phyloP scores from a whole-genome alignment of 164 flowering plant genomes.

The Umbilicus rupestris region DNA sequence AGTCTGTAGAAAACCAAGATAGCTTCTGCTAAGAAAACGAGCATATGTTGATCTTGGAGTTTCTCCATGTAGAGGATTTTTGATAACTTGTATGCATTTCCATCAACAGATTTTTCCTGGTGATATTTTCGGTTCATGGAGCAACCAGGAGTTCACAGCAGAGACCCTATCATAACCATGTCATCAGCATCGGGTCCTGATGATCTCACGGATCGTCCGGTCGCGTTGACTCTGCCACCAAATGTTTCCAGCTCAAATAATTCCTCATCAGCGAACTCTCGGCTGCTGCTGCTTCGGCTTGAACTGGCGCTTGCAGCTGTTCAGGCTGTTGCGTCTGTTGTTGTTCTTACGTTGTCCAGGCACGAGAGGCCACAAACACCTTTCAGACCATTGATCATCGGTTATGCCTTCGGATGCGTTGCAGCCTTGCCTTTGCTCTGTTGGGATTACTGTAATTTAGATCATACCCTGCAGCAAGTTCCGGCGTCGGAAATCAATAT shows the following conservation, averaged over 20 bases:
- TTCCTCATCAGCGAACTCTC: not conserved
- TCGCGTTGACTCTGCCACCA: not conserved
- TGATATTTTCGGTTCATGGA: not conserved
- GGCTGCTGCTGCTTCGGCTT: not conserved
- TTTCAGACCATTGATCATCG: not conserved
- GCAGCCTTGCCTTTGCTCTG: not conserved
- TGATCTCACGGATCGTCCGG: not conserved
- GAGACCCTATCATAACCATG: not conserved
- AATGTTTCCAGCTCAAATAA: not conserved
- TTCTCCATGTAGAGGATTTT: not conserved
- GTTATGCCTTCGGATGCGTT: not conserved
- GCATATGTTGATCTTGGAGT: not conserved
- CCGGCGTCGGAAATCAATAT: not conserved
- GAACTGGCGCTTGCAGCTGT: not conserved
- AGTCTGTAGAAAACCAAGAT: too few species aligned
- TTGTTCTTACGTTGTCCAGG: not conserved
- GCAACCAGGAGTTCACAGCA: not conserved
- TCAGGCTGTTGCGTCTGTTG: not conserved
- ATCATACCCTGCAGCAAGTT: not conserved
- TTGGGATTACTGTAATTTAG: not conserved
- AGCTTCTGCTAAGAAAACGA: too few species aligned
- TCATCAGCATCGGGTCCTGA: not conserved
- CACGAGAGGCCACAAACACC: not conserved
- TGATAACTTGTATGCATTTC: not conserved
- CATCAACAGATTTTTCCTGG: not conserved